These are phyloP conservation scores for Hypoxylon sp. DNA, from an alignment of 2,329 filamentous ascomycete species.

Conservation along the genomic window DNA sequence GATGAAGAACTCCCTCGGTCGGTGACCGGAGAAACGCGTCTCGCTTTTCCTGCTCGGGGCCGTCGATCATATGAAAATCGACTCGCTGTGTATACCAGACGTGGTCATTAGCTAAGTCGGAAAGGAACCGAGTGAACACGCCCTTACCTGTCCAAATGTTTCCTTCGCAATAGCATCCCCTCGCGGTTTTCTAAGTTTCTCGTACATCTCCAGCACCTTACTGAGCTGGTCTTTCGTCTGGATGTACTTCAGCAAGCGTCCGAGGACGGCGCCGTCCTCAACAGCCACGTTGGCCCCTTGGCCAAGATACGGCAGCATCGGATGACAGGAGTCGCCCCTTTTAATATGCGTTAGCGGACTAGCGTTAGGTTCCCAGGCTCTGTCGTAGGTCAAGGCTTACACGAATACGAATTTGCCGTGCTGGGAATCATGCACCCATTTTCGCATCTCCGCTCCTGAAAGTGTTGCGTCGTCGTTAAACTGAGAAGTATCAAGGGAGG, in stretches of 20 bases:
- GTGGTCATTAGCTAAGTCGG: neutral
- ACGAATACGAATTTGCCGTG: conserved; percentile 56
- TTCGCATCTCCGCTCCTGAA: conserved; percentile 56
- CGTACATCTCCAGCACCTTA: conserved; percentile 54
- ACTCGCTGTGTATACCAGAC: conserved; percentile 50
- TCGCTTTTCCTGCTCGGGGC: conserved; percentile 63
- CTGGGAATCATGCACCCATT: conserved; percentile 58
- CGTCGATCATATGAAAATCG: conserved; percentile 61
- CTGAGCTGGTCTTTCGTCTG: conserved; percentile 55
- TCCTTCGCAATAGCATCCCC: conserved; percentile 65
- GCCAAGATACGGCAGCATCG: conserved; percentile 69
- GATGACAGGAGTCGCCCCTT: conserved; percentile 68
- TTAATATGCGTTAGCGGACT: neutral
- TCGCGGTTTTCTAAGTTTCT: conserved; percentile 56
- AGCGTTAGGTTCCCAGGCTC: neutral
- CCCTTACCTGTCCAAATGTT: conserved; percentile 60
- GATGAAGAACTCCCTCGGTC: conserved; percentile 62
- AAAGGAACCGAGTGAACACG: neutral
- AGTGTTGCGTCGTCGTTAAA: conserved; percentile 3
- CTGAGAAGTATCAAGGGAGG: neutral
- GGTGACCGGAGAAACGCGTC: conserved; percentile 65
- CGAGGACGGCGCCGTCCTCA: conserved; percentile 73
- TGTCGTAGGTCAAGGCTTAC: conserved; percentile 49
- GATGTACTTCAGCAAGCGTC: conserved; percentile 62
- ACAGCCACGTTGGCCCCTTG: conserved; percentile 73